Conservation (phyloP, 805 yeast genomes). For the Sugiyamaella valdiviana region DNA sequence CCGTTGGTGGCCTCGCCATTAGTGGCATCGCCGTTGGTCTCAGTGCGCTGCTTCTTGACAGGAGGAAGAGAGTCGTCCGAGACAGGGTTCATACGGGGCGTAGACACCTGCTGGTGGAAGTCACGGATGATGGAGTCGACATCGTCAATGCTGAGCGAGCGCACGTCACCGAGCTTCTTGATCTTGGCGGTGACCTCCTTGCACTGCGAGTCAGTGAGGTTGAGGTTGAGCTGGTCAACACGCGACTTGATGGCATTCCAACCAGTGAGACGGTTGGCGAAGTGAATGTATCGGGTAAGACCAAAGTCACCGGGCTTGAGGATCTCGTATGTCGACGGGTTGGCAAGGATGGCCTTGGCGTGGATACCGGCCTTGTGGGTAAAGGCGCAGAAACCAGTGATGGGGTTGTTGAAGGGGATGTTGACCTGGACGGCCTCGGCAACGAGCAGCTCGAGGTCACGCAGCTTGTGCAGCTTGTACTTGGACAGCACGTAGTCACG, state of each 20-base stretch:
- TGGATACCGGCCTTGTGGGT: conserved; percentile 99
- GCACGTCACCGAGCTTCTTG: conserved; percentile 89
- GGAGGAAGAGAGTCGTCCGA: conserved; percentile 18
- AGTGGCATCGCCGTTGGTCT: conserved; percentile 5
- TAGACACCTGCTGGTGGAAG: conserved; percentile 61
- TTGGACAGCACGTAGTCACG: conserved; percentile 91
- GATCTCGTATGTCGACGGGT: conserved; percentile 98
- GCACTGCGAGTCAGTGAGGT: conserved; percentile 84
- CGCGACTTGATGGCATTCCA: conserved; percentile 99
- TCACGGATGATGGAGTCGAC: conserved; percentile 95
- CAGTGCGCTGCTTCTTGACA: conserved; percentile 31
- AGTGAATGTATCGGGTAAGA: conserved; percentile 91
- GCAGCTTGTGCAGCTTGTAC: conserved; percentile 89
- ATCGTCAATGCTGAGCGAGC: conserved; percentile 92
- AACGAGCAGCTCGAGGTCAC: conserved; percentile 92
- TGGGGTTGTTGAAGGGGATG: conserved; percentile 96
- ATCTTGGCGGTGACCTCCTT: conserved; percentile 93
- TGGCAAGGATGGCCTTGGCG: conserved; percentile 96
- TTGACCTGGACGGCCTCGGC: conserved; percentile 97
- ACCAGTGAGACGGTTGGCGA: conserved; percentile 96
- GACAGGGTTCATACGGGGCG: conserved; percentile 20
- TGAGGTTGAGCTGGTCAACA: conserved; percentile 91
- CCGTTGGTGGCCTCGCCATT: background rate
- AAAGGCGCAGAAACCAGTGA: conserved; percentile 98
- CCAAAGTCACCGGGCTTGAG: conserved; percentile 94